A percentile compares a stretch with the other conserved stretches of the same genome.
Conservation (phyloP, 305 asterid species). For the Plantago coronopus region DNA sequence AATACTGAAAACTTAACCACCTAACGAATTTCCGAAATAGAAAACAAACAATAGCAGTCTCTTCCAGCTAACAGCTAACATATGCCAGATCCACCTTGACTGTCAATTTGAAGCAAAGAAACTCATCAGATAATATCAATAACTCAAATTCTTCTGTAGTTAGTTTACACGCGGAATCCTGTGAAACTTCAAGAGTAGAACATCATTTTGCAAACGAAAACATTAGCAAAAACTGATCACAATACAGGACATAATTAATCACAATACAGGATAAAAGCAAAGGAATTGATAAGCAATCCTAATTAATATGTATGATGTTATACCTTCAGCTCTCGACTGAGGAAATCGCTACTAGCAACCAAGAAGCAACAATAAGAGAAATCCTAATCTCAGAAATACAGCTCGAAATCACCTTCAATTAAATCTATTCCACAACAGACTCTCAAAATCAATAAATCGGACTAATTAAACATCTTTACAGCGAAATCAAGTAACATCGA, state of each 20-base stretch:
- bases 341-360: neutral
- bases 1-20: conserved; percentile 6
- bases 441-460: neutral
- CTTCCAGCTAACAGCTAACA: conserved; percentile 36
- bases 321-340: neutral
- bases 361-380: too few relatives aligned
- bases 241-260: too few relatives aligned
- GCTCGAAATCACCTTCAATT: too few relatives aligned
- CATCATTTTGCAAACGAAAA: too few relatives aligned
- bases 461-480: neutral
- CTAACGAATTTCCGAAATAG: conserved; percentile 18
- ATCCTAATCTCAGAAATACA: too few relatives aligned
- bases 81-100: conserved; percentile 31
- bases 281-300: neutral
- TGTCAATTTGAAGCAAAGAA: conserved; percentile 31
- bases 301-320: too few relatives aligned
- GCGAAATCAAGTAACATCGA: neutral
- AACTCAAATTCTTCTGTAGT: neutral
- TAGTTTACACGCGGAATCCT: neutral
- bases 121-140: conserved; percentile 26
- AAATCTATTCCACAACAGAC: too few relatives aligned
- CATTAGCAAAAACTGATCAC: neutral
- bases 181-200: neutral
- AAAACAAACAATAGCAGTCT: conserved; percentile 31
- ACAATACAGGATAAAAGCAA: neutral